Conservation (phyloP, 352 stramenopile genomes). For the Salisapilia sapeloensis region DNA sequence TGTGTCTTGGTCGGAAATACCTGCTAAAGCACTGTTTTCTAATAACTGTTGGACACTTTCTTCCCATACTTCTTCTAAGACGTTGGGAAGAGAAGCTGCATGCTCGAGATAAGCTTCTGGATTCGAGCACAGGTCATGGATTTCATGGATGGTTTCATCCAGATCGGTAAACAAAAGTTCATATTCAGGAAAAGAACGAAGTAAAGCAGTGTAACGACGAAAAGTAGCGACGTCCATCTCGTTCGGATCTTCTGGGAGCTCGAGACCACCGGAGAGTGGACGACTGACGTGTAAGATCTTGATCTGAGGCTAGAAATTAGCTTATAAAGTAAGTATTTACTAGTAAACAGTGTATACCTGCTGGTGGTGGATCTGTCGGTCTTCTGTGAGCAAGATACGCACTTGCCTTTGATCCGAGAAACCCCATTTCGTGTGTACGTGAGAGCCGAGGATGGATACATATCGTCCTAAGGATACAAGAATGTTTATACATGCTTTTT, state of each 20-base stretch:
- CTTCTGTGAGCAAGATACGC: slow-evolving; percentile 53
- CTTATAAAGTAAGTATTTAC: too few species aligned
- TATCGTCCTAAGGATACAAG: slow-evolving; percentile 17
- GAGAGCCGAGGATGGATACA: slow-evolving; percentile 30
- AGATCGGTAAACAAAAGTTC: slow-evolving; percentile 54
- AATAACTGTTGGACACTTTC: slow-evolving; percentile 33
- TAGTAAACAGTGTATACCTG: slow-evolving; percentile 2
- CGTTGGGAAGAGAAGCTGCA: slow-evolving; percentile 17
- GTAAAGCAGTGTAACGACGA: slow-evolving; percentile 53
- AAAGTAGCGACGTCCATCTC: slow-evolving; percentile 63
- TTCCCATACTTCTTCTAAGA: slow-evolving; percentile 37
- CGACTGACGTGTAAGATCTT: slow-evolving; percentile 54
- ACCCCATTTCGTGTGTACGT: slow-evolving; percentile 26
- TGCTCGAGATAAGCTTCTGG: slow-evolving; percentile 25
- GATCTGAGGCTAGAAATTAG: too few species aligned
- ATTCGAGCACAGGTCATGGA: slow-evolving; percentile 31
- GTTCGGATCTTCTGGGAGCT: slow-evolving; percentile 46
- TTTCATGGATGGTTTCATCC: slow-evolving; percentile 39
- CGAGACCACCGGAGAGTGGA: slow-evolving; percentile 40
- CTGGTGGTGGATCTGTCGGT: slow-evolving; percentile 26
- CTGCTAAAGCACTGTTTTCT: too few species aligned
- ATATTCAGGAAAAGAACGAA: slow-evolving; percentile 56
- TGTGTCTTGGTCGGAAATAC: slow-evolving; percentile 25
- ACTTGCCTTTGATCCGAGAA: slow-evolving; percentile 39
- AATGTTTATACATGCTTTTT: slow-evolving; percentile 2